These are phyloP conservation scores for Astrocystis sublimbata DNA, from an alignment of 495 filamentous ascomycete genomes.

Conservation along the genomic window DNA sequence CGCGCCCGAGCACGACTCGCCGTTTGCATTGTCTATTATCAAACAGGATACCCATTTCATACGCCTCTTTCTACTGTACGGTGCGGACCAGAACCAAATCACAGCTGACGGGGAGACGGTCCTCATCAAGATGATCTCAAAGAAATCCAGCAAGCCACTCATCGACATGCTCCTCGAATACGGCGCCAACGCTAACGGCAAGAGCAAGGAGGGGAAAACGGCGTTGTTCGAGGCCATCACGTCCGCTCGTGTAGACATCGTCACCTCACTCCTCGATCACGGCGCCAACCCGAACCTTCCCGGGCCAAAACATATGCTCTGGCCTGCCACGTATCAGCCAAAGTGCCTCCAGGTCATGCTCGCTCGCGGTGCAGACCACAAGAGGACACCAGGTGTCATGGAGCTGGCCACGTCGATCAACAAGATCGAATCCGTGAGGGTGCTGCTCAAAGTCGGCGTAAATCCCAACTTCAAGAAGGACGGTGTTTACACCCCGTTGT, in stretches of 20 bases:
- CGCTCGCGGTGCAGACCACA: constrained; percentile 44
- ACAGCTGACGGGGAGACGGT: constrained; percentile 48
- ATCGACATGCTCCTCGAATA: constrained; percentile 51
- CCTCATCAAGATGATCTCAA: constrained; percentile 50
- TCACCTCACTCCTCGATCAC: constrained; percentile 48
- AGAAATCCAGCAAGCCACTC: constrained; percentile 41
- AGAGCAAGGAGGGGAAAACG: constrained; percentile 52
- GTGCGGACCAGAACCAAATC: constrained; percentile 45
- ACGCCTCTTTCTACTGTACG: constrained; percentile 49
- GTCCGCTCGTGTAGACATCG: constrained; percentile 41
- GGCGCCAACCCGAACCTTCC: constrained; percentile 55
- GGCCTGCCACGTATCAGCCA: constrained; percentile 45
- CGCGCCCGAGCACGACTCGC: constrained; percentile 41
- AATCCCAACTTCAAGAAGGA: constrained; percentile 57
- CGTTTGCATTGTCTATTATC: constrained; percentile 40
- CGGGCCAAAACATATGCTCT: constrained; percentile 53
- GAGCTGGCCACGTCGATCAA: constrained; percentile 51
- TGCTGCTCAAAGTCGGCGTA: constrained; percentile 53
- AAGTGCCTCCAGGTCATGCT: constrained; percentile 45
- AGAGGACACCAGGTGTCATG: constrained; percentile 49
- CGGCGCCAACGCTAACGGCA: constrained; percentile 52
- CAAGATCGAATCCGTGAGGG: constrained; percentile 48
- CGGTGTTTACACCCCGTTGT: constrained; percentile 57
- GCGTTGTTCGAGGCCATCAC: constrained; percentile 50
- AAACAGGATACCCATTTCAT: constrained; percentile 45